phyloP scores from a whole-genome alignment of 495 filamentous ascomycete species.

The Penicillium mononematosum region DNA sequence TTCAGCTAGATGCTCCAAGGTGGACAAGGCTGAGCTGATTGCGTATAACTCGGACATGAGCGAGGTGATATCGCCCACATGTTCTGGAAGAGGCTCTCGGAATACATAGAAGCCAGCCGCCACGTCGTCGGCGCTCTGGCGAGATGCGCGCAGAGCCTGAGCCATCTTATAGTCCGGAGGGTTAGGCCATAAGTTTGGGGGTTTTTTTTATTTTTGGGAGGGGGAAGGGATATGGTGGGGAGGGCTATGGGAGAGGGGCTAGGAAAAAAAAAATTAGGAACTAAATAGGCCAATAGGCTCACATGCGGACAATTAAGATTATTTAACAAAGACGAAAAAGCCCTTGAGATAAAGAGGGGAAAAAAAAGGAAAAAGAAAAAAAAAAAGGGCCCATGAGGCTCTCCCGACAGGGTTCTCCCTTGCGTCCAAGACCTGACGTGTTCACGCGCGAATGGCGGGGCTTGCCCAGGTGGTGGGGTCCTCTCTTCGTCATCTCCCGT shows the following conservation, averaged over 20 bases:
- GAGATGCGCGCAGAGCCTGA: constrained; percentile 50
- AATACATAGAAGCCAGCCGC: constrained; percentile 54
- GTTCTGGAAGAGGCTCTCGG: constrained; percentile 50
- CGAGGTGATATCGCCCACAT: constrained; percentile 53
- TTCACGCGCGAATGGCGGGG: constrained; percentile 34
- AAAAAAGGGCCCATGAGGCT: constrained; percentile 26
- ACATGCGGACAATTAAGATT: constrained; percentile 15
- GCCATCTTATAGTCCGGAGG: constrained; percentile 34
- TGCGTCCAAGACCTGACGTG: constrained; percentile 29
- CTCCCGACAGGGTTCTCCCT: constrained; percentile 21
- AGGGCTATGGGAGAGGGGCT: constrained; percentile 4
- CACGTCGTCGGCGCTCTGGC: constrained; percentile 52
- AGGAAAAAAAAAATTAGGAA: neutral
- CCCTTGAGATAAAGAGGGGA: neutral
- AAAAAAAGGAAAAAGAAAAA: neutral
- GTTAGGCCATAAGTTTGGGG: constrained; percentile 31
- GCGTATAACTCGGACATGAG: constrained; percentile 55
- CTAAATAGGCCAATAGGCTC: constrained; percentile 12
- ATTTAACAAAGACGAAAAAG: neutral
- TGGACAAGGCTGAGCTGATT: constrained; percentile 50
- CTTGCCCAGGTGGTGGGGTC: constrained; percentile 22
- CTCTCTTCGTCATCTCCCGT: neutral
- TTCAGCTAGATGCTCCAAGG: constrained; percentile 42
- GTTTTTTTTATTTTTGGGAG: constrained; percentile 1
- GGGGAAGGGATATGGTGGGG: neutral